Percentiles rank a stretch among this genome's conserved stretches.
Evolutionary conservation across 306 rosid species (phyloP).

Genomic region (Sophora flavescens): DNA sequence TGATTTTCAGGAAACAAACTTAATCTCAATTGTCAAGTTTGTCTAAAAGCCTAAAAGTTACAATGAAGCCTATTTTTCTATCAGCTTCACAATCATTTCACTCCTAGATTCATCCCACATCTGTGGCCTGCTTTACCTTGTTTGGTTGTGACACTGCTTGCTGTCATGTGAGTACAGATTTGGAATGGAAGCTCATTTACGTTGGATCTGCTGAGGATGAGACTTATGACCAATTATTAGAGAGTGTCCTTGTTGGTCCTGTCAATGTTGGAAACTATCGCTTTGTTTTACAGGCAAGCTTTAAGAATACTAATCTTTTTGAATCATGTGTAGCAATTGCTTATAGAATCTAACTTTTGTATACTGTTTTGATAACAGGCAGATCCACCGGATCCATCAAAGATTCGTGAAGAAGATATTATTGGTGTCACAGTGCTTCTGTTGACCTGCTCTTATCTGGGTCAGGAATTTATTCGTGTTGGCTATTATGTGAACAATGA

Average conservation of each 20-base stretch:
- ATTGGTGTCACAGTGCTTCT: slow-evolving; percentile 86
- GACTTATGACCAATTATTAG: slow-evolving; percentile 86
- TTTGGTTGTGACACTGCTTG: slow-evolving; percentile 17
- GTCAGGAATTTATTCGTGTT: slow-evolving; percentile 88
- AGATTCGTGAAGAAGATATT: slow-evolving; percentile 94
- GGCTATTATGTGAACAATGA: slow-evolving; percentile 97
- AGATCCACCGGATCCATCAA: slow-evolving; percentile 91
- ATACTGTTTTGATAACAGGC: slow-evolving; percentile 59
- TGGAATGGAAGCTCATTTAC: slow-evolving; percentile 95
- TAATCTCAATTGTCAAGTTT: not conserved
- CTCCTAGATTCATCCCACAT: slow-evolving; percentile 5
- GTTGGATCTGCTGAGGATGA: slow-evolving; percentile 97
- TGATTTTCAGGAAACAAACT: not conserved
- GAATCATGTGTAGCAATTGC: slow-evolving; percentile 16
- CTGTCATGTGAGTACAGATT: slow-evolving; percentile 54
- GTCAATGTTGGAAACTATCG: slow-evolving; percentile 93
- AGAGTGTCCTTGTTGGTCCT: slow-evolving; percentile 95
- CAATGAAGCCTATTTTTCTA: slow-evolving; percentile 7
- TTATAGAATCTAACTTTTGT: slow-evolving; percentile 11
- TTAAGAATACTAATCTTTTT: not conserved
- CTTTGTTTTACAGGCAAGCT: slow-evolving; percentile 81
- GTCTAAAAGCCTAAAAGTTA: not conserved
- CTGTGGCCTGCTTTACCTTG: not conserved
- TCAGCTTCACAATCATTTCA: not conserved
- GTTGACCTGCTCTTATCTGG: slow-evolving; percentile 86